phyloP scores from a whole-genome alignment of 495 filamentous ascomycete genomes.

The Pseudoneurospora amorphoporcata region DNA sequence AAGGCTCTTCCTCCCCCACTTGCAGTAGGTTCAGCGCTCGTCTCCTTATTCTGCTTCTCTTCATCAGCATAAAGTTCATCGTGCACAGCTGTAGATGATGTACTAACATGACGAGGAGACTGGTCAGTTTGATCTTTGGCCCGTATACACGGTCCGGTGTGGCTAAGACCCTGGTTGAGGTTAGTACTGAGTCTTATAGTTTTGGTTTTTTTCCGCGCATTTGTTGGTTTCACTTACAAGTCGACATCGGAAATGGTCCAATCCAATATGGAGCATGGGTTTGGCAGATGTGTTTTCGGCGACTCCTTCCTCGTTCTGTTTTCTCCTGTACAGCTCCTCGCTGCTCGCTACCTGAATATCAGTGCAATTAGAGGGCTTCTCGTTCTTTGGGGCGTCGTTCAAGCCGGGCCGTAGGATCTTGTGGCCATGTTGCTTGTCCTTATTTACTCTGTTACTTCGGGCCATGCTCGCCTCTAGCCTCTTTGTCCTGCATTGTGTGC shows the following conservation, averaged over 20 bases:
- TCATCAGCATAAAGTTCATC: neutral
- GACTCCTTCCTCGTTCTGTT: neutral
- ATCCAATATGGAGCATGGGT: neutral
- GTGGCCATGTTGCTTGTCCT: neutral
- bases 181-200: neutral
- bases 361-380: neutral
- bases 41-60: neutral
- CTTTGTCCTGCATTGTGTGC: neutral
- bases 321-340: neutral
- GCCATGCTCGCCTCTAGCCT: neutral
- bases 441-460: neutral
- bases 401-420: neutral
- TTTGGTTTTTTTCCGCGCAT: neutral
- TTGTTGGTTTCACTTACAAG: neutral
- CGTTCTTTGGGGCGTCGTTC: too few relatives aligned
- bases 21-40: neutral
- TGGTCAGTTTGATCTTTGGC: neutral
- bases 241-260: neutral
- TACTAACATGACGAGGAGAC: neutral
- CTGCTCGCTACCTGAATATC: too few relatives aligned
- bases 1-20: neutral
- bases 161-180: neutral
- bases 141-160: neutral
- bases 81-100: neutral
- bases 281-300: neutral